Conservation (phyloP, 768 basidiomycete genomes). For the Collybiopsis confluens region DNA sequence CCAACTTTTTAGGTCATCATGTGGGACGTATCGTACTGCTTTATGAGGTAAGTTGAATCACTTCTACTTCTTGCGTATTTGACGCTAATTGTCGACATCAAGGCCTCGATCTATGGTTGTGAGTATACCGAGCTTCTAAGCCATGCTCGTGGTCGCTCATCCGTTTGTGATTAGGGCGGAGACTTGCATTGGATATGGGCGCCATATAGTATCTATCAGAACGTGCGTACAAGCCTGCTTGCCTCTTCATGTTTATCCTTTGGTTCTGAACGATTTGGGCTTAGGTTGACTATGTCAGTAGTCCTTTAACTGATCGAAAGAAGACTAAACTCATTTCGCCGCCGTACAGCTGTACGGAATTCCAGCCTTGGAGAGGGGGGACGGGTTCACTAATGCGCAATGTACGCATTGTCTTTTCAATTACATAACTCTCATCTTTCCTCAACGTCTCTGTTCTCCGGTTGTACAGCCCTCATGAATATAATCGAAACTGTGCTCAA, state of each 20-base stretch:
- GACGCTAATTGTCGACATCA: background rate
- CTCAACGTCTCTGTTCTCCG: background rate
- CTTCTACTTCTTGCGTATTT: background rate
- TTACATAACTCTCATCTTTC: background rate
- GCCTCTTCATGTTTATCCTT: slow-evolving; percentile 20
- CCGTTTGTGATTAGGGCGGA: slow-evolving; percentile 46
- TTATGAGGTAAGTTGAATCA: slow-evolving; percentile 54
- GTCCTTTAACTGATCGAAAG: background rate
- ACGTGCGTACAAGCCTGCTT: slow-evolving; percentile 29
- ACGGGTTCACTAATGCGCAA: slow-evolving; percentile 87
- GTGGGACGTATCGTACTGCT: slow-evolving; percentile 81
- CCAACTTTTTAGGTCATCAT: slow-evolving; percentile 37
- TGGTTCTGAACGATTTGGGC: background rate
- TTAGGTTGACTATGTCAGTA: slow-evolving; percentile 32
- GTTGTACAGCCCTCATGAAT: slow-evolving; percentile 73
- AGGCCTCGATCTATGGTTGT: slow-evolving; percentile 7
- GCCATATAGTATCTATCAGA: slow-evolving; percentile 76
- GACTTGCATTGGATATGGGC: slow-evolving; percentile 92
- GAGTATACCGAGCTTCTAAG: background rate
- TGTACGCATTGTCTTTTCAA: slow-evolving; percentile 37
- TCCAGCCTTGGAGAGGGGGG: slow-evolving; percentile 53
- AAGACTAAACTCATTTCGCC: background rate
- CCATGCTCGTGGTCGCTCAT: background rate
- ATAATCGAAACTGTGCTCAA: slow-evolving; percentile 76
- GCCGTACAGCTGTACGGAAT: slow-evolving; percentile 64